Evolutionary conservation across 202 grass and related monocot species (phyloP), one percentile per base, ranked within the genome.

Genomic region (Digitaria exilis): DNA sequence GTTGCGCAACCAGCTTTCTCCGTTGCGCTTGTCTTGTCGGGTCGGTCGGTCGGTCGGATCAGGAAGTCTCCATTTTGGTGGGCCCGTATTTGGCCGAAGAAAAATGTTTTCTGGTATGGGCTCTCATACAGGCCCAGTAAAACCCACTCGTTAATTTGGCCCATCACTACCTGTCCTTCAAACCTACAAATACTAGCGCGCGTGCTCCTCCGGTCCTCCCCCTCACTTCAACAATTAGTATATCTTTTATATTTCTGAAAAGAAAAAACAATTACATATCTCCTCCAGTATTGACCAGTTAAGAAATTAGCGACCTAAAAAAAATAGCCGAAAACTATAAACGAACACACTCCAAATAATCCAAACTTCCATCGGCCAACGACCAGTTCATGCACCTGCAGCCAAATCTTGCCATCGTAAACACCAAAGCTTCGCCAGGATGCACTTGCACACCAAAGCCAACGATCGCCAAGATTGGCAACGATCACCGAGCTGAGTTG

Each of bases 391-490:
- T 58, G 11, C 7, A 17, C 22, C 5, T 34, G 43, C 18, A 4
- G 49, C 43, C 75, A 65, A 78, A 78, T 4, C 58, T n/a, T 1
- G 5, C 63, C 34, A 9, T 45, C 13, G 78, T 58, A 71, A 59
- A 58, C 26, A 16, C 37, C 51, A 32, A 81, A 32, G 51, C 35
- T 32, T 71, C 8, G 61, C 7, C 49, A 58, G 25, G 65, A 14
- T 31, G 65, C 77, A 39, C 77, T 24, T 41, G 62, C 78, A 43
- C 78, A 43, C 24, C 7, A 42, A 69, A 71, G 6, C 16, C 55
- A 60, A 44, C 62, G 63, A 80, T 34, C 64, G 14, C n/a, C n/a
- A n/a, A n/a, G n/a, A n/a, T n/a, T n/a, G 32, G 64, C 35, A 24
- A 65, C 50, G 35, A 44, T 31, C 22, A 9, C 6, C 34, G 22